Conservation (phyloP, 2,329 filamentous ascomycete species). For the Chaetomium sp. region DNA sequence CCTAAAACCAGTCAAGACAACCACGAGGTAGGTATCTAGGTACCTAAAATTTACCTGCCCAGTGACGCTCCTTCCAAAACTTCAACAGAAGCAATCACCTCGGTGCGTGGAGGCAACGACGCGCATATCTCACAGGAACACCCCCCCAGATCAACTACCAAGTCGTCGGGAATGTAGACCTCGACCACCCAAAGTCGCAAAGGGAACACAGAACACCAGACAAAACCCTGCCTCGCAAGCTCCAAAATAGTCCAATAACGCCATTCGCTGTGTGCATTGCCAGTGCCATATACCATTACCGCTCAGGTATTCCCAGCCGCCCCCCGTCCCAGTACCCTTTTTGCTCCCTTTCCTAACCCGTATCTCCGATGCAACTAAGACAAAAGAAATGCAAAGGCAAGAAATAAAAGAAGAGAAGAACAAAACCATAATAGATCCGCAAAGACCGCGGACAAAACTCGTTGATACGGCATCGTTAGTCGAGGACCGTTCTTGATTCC, state of each 20-base stretch:
- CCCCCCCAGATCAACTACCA: neutral
- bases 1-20: neutral
- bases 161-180: neutral
- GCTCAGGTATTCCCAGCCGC: slow-evolving; percentile 3
- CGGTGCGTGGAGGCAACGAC: neutral
- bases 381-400: slow-evolving; percentile 12
- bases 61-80: neutral
- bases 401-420: slow-evolving; percentile 1
- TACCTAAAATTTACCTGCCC: too few species aligned
- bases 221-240: neutral
- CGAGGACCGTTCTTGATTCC: neutral
- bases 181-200: neutral
- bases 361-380: slow-evolving; percentile 14
- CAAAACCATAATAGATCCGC: slow-evolving; percentile 10
- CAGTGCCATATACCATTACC: slow-evolving; percentile 16
- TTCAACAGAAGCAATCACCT: neutral
- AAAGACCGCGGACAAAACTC: neutral
- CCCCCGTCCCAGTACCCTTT: neutral
- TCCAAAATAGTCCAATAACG: slow-evolving; percentile 23
- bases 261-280: slow-evolving; percentile 27
- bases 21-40: neutral
- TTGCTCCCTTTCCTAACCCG: slow-evolving; percentile 5
- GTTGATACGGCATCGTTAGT: neutral
- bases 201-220: neutral
- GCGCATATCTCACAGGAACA: neutral